Percentiles rank a stretch among this genome's conserved stretches.
Conservation (phyloP, 2,329 filamentous ascomycete genomes). For the Botrytis aclada region DNA sequence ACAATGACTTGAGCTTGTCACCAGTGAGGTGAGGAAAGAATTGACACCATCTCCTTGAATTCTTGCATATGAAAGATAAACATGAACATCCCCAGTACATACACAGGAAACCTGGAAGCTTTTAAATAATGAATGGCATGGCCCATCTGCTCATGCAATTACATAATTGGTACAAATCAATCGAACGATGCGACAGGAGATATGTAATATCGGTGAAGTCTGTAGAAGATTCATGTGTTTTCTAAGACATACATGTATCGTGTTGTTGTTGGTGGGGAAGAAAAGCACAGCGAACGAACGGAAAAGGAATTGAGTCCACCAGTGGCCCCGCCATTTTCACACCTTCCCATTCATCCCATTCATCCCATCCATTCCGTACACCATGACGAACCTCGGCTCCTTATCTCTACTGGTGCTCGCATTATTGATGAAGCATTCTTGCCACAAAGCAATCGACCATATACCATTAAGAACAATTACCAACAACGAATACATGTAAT, state of each 20-base stretch:
- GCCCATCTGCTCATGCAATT: neutral
- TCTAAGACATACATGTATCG: conserved; percentile 11
- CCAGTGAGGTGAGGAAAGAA: neutral
- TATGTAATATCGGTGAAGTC: conserved; percentile 12
- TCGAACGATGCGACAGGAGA: neutral
- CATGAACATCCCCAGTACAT: neutral
- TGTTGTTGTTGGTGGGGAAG: conserved; percentile 12
- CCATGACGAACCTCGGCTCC: conserved; percentile 10
- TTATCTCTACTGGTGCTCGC: neutral
- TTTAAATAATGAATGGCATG: neutral
- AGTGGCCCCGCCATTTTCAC: neutral
- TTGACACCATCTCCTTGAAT: neutral
- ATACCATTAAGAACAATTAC: neutral
- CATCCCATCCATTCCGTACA: neutral
- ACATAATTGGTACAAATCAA: neutral
- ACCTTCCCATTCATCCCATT: neutral
- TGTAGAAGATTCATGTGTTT: neutral
- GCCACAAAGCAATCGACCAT: neutral
- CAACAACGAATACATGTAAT: neutral
- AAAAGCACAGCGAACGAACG: neutral
- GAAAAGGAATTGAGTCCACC: neutral
- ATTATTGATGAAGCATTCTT: neutral
- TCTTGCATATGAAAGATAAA: neutral
- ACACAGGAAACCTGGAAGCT: neutral
- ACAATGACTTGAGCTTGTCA: neutral